Base-by-base conservation (phyloP, 2,329 filamentous ascomycete genomes). In the Polytolypa hystricis region DNA sequence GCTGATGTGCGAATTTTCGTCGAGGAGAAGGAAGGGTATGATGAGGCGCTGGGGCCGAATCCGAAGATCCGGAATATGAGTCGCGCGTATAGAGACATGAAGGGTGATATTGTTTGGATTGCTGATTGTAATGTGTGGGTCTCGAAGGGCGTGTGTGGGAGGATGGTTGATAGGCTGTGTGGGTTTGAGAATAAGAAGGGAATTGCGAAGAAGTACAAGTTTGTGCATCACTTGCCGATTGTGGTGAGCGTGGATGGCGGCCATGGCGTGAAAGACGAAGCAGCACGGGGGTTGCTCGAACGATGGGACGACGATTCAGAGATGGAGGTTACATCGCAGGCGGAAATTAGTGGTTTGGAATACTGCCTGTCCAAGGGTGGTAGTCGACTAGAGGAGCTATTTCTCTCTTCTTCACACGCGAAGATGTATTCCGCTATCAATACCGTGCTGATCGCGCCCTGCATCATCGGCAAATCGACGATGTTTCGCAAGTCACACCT, bases 391-490 rank as follows among this genome's bases (percentile, higher is more conserved):
- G 91, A 98, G 55, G 91, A 98, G 55, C 77, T 89, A 60, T 98
- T 96, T 64, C 82, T 98, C 71, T 80, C 85, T 1, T 91, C 86
- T 0, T 77, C 85, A 0, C 91, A 98, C 58, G 85, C 86, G 49
- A 98, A 98, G 56, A 96, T 98, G 69, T 98, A 98, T 65, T 81
- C 81, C 6, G 91, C 89, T 42, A 98, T 98, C 70, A 96, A 96
- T 61, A 84, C 84, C 0, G 84, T 95, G 11, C 73, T 82, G 3
- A 65, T 96, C 35, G 91, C 91, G 0, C 91, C 93, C 6, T 98
- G 91, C 60, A 81, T 93, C 40, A 81, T 96, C 15, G 91, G 91
- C 34, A 98, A 98, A 65, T 93, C 85, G 52, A 96, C 93, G 64
- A 96, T 98, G 87, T 98, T 96, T 62, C 82, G 91, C 41, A 84